Evolutionary conservation across 345 rosid genomes (phyloP).

Genomic region (Murraya paniculata): DNA sequence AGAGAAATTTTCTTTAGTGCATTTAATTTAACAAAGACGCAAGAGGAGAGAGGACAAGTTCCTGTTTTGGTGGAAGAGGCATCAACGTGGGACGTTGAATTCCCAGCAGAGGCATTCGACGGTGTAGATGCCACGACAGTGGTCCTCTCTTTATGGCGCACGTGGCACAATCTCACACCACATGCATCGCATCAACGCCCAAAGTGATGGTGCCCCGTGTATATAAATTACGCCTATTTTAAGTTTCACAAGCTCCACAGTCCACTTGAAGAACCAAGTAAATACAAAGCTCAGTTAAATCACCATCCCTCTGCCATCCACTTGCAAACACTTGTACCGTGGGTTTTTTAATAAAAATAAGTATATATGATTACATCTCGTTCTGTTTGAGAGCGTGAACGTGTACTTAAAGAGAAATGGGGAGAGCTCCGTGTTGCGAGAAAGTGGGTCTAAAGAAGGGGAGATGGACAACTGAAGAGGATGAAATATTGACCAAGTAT

Average conservation of each 20-base stretch:
- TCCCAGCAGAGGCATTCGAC: constrained; percentile 44
- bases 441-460: constrained; percentile 65
- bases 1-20: too few relatives aligned
- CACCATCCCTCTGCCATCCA: too few relatives aligned
- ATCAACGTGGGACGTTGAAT: constrained; percentile 43
- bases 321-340: neutral
- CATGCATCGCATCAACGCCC: neutral
- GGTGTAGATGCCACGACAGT: constrained; percentile 65
- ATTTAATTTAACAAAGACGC: neutral
- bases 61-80: neutral
- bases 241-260: too few relatives aligned
- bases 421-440: constrained; percentile 72
- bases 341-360: neutral
- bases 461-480: constrained; percentile 66
- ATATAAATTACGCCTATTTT: neutral
- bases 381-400: neutral
- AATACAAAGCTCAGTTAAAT: too few relatives aligned
- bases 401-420: constrained; percentile 31
- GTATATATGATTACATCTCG: too few relatives aligned
- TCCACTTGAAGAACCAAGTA: too few relatives aligned
- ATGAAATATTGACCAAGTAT: constrained; percentile 38
- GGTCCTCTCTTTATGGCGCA: neutral
- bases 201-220: neutral
- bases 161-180: constrained; percentile 46
- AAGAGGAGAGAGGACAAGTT: neutral